Percentiles rank a stretch among this genome's conserved stretches.
phyloP scores from a whole-genome alignment of 257 asterid species.

The Solanum tarapatanum region DNA sequence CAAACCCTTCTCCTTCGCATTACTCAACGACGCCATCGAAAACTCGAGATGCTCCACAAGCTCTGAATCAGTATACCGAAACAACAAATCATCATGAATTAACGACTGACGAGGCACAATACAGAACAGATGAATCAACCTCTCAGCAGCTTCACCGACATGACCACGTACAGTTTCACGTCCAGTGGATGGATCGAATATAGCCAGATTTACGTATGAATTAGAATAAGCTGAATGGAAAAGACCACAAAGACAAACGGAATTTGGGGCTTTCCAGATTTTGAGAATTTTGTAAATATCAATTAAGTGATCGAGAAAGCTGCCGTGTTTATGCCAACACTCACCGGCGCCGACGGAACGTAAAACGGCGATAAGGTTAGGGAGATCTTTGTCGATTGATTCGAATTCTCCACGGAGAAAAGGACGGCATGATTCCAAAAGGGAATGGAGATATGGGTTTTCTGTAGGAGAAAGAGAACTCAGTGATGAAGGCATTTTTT shows the following conservation, averaged over 20 bases:
- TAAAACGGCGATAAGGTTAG: conserved; percentile 50
- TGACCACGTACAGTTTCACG: conserved; percentile 58
- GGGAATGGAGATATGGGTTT: conserved; percentile 5
- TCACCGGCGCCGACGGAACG: conserved; percentile 76
- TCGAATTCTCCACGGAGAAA: conserved; percentile 72
- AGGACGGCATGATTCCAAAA: conserved; percentile 58
- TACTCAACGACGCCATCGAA: conserved; percentile 34
- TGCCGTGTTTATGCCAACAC: conserved; percentile 92
- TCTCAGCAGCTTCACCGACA: conserved; percentile 67
- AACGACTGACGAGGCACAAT: conserved; percentile 62
- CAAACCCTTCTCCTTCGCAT: conserved; percentile 15
- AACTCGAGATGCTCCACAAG: conserved; percentile 43
- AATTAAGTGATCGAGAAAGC: conserved; percentile 63
- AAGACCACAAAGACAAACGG: conserved; percentile 75
- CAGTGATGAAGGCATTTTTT: conserved; percentile 20
- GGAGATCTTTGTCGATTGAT: conserved; percentile 37
- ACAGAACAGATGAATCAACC: conserved; percentile 68
- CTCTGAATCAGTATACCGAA: conserved; percentile 48
- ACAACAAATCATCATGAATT: conserved; percentile 51
- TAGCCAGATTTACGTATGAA: conserved; percentile 76
- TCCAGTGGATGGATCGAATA: conserved; percentile 75
- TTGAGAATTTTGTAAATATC: conserved; percentile 67
- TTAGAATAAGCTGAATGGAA: conserved; percentile 95
- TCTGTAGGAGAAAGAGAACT: not conserved
- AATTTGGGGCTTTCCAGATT: conserved; percentile 64